Evolutionary conservation across 1,139 yeast genomes (phyloP).

Genomic region (Kodamaea sp.): DNA sequence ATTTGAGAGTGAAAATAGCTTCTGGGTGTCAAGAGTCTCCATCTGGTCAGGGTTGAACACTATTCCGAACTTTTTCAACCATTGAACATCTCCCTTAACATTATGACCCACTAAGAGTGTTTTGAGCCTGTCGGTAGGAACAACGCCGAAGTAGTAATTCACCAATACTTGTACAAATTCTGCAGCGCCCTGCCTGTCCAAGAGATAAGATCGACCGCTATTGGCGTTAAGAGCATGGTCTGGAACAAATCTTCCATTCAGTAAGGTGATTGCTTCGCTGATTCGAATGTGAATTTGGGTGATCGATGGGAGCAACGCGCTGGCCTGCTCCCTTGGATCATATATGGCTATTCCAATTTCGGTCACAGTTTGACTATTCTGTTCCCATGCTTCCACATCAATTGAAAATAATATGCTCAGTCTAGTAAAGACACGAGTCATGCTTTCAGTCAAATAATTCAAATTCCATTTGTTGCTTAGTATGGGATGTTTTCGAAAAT

Average conservation of each 20-base stretch:
- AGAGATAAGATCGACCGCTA: constrained; percentile 53
- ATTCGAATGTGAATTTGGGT: constrained; percentile 58
- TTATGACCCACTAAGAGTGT: constrained; percentile 64
- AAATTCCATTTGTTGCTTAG: constrained; percentile 11
- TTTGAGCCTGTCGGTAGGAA: too few relatives aligned
- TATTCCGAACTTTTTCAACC: constrained; percentile 53
- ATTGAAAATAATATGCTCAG: constrained; percentile 49
- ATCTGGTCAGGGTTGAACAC: too few relatives aligned
- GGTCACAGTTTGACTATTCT: constrained; percentile 45
- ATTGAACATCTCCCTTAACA: constrained; percentile 59
- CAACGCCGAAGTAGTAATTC: constrained; percentile 33
- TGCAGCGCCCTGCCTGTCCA: constrained; percentile 38
- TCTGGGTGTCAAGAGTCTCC: constrained; percentile 58
- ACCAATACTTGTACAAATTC: constrained; percentile 44
- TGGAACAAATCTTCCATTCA: constrained; percentile 63
- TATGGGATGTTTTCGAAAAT: constrained; percentile 2
- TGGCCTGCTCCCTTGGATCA: constrained; percentile 53
- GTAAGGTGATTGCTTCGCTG: constrained; percentile 43
- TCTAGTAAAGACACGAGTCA: constrained; percentile 31
- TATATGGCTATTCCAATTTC: constrained; percentile 72
- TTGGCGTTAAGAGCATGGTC: constrained; percentile 59
- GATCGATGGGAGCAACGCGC: constrained; percentile 44
- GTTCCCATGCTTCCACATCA: constrained; percentile 71
- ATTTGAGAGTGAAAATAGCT: constrained; percentile 46
- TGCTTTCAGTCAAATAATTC: constrained; percentile 21